Evolutionary conservation across 371 early-diverging fungal genomes (phyloP).

Genomic region (Mucor ambiguus): DNA sequence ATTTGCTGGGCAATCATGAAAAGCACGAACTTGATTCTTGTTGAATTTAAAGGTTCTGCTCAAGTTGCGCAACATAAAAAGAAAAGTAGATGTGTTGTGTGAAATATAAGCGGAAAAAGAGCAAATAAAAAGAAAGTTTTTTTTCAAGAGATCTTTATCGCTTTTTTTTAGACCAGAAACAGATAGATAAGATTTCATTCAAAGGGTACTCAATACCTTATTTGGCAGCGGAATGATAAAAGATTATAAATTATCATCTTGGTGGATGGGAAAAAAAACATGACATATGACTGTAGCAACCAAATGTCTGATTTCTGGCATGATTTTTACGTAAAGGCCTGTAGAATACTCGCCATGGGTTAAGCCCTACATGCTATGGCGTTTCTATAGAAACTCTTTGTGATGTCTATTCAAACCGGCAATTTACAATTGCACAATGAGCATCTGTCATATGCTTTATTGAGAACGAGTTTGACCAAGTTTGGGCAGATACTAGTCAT

Average conservation of each 20-base stretch:
- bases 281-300: neutral
- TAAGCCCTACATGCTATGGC: neutral
- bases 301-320: neutral
- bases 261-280: conserved; percentile 1
- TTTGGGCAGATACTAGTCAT: neutral
- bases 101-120: neutral
- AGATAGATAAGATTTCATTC: neutral
- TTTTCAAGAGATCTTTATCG: neutral
- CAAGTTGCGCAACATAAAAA: conserved; percentile 10
- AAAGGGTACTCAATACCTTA: neutral
- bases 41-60: neutral
- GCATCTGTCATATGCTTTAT: neutral
- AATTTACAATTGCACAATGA: neutral
- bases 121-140: neutral
- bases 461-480: neutral
- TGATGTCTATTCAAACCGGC: too few species aligned
- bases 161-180: neutral
- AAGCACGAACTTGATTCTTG: conserved; percentile 16
- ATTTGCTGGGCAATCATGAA: conserved; percentile 47
- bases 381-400: too few species aligned
- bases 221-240: conserved; percentile 1
- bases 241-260: neutral
- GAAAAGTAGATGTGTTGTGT: neutral
- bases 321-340: neutral
- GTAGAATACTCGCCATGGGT: neutral